Evolutionary conservation across 148 eudicot genomes (phyloP), one percentile per base, ranked within the genome.

Genomic region (Cornus florida): DNA sequence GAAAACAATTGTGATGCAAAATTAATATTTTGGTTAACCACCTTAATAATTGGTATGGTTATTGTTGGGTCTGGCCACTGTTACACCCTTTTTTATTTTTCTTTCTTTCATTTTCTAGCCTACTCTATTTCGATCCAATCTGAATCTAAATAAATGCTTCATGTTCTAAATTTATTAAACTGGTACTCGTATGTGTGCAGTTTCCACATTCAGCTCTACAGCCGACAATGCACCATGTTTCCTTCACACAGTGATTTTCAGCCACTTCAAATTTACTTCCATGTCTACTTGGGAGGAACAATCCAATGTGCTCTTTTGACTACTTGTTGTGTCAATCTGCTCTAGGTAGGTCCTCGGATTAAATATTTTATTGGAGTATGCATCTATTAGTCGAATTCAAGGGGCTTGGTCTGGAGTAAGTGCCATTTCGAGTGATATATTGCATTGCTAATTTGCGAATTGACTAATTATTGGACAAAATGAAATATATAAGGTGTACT

Each of bases 31-130:
- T 0, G 38, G 23, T 67, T 53, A 50, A 77, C 35, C 8, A n/a
- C 57, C 16, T 69, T 24, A 31, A 68, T 53, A 10, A 33, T 50
- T 67, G 20, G 66, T 50, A 5, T 6, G 73, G n/a, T n/a, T 59
- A 46, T 19, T 28, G 59, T 67, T 67, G 6, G 62, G 16, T 67
- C 59, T 19, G n/a, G 46, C 9, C 46, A 67, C 7, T 19, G 23
- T 71, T 71, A 8, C 5, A 41, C 46, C 46, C 46, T 41, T 41
- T 5, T 6, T 41, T 41, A 8, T 41, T 16, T 71, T 74, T 20
- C 76, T 10, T 39, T 38, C 77, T 75, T 75, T 39, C 46, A 41
- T 41, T 24, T 19, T 64, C 14, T 33, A 33, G 77, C 77, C 13
- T 1, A 10, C 39, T 64, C 64, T 62, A 19, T n/a, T 69, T 19